Base-by-base conservation (phyloP, 306 rosid genomes). In the Pterocarpus santalinus region DNA sequence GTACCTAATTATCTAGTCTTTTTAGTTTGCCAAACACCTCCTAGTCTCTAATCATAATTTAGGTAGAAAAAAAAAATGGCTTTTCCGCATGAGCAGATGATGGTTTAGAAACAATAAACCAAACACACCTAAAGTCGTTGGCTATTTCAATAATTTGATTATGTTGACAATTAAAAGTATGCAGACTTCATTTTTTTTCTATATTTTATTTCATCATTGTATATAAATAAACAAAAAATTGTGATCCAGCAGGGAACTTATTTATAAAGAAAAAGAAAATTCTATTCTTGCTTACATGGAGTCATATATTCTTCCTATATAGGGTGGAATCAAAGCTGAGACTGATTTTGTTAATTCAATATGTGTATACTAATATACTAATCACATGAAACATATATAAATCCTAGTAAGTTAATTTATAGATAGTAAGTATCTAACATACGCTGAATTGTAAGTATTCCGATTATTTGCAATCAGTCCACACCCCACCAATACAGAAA, bases 261-360 rank as follows among this genome's bases (percentile, higher is more conserved):
- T 76, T 33, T 61, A 76, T 63, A 69, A 16, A 46, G 0, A 30
- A 73, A 1, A 8, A 34, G 16, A 33, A 33, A 76, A 64, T 2
- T 10, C 15, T 12, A 33, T 12, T 10, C 8, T 64, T 35, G 43
- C 46, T 61, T 35, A 5, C 39, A 52, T 52, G 3, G 52, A 77
- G 65, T 65, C 39, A 22, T 66, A 34, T 49, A 52, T 66, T 65
- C 41, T 52, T 22, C 7, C 7, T 8, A 52, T 65, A 12, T 47
- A 12, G 32, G 28, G 34, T 63, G 43, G 74, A 77, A 51, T 77
- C 55, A 53, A 52, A 65, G 28, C 55, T 65, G 28, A 64, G 57
- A 77, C 57, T 36, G 75, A 77, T 52, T 14, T 53, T 38, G 56
- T 65, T 75, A 77, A 77, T 66, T 77, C 75, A 52, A 77, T 53